Percentiles rank a stretch among this genome's conserved stretches.
phyloP scores from a whole-genome alignment of 2,329 filamentous ascomycete species.

The Colletotrichum siamense region DNA sequence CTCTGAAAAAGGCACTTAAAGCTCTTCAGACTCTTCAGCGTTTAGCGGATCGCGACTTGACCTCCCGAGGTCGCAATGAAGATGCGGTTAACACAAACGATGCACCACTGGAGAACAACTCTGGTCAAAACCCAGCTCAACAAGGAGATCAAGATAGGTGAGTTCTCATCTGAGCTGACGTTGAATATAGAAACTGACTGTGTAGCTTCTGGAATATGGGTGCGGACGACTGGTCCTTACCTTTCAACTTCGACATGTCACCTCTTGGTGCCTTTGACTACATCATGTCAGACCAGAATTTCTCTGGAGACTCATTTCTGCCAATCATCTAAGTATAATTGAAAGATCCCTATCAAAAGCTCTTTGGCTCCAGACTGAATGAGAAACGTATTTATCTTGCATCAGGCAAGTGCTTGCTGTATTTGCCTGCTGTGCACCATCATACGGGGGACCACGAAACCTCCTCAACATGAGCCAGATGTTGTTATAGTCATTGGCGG shows the following conservation, averaged over 20 bases:
- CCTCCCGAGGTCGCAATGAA: not conserved
- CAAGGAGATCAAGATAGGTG: not conserved
- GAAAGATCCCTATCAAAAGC: too few relatives aligned
- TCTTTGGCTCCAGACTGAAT: too few relatives aligned
- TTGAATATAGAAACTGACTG: too few relatives aligned
- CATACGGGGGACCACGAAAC: too few relatives aligned
- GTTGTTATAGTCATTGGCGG: not conserved
- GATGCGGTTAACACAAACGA: not conserved
- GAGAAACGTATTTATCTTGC: fast-evolving
- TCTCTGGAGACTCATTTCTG: not conserved
- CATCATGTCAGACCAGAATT: not conserved
- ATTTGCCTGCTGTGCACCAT: too few relatives aligned
- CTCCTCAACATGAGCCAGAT: too few relatives aligned
- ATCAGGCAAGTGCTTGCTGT: fast-evolving
- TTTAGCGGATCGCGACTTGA: not conserved
- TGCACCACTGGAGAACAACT: fast-evolving
- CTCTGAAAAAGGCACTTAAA: not conserved
- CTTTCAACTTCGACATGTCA: not conserved
- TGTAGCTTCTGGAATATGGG: not conserved
- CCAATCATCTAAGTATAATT: not conserved
- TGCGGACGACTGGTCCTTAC: not conserved
- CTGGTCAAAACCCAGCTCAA: not conserved
- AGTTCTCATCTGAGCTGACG: too few relatives aligned
- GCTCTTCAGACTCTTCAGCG: not conserved
- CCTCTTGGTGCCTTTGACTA: not conserved